Evolutionary conservation across 306 rosid genomes (phyloP).

Genomic region (Sphenostylis stenocarpa): DNA sequence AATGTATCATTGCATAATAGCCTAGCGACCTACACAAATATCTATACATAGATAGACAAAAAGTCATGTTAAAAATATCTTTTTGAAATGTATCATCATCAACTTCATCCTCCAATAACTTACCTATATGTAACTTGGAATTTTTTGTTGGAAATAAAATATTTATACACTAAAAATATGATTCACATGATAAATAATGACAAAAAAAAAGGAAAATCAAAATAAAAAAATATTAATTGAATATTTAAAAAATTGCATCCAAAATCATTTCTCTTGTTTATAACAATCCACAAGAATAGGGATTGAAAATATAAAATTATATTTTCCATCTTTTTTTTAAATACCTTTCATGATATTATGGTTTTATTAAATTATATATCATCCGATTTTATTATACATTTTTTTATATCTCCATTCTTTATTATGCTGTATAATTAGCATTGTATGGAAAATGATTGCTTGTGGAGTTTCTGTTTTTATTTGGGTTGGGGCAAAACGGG

Average conservation of each 20-base stretch:
- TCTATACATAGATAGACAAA: background rate
- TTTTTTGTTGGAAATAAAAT: background rate
- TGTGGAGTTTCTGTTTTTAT: background rate
- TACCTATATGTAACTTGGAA: background rate
- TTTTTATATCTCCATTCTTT: background rate
- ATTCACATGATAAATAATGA: too few species aligned
- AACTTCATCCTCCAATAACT: background rate
- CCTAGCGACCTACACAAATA: background rate
- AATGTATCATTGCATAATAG: constrained; percentile 24
- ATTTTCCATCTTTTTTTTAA: background rate
- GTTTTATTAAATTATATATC: background rate
- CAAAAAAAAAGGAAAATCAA: too few species aligned
- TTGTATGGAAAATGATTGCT: background rate
- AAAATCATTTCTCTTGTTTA: too few species aligned
- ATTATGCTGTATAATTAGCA: background rate
- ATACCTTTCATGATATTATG: background rate
- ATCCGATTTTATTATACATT: background rate
- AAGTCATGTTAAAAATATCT: background rate
- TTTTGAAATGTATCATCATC: background rate
- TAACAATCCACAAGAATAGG: background rate
- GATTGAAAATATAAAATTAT: background rate
- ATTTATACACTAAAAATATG: too few species aligned
- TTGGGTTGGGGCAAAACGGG: background rate
- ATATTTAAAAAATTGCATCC: too few species aligned
- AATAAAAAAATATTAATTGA: too few species aligned